These are phyloP conservation scores for Nannochloris sp. DNA, from an alignment of 139 green algal genomes.

Conservation along the genomic window DNA sequence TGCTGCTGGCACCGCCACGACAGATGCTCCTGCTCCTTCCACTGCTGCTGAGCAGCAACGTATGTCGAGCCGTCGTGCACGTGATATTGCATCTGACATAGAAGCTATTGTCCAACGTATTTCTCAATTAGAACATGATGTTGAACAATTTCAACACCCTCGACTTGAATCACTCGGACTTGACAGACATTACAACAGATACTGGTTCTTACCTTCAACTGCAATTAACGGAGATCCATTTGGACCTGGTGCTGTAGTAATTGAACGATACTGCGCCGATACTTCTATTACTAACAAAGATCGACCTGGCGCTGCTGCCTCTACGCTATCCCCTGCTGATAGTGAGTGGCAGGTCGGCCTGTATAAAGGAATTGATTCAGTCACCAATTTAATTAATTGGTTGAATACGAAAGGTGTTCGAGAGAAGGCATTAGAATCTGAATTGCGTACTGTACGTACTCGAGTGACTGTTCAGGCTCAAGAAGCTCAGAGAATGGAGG, in stretches of 20 bases:
- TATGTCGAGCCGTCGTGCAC: background rate
- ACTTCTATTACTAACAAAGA: no score
- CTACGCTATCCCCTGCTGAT: background rate
- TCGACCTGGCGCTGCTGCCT: no score
- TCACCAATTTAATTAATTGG: slow-evolving; percentile 27
- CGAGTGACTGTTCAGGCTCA: background rate
- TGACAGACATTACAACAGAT: slow-evolving; percentile 55
- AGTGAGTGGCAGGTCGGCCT: slow-evolving; percentile 16
- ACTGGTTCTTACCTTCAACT: slow-evolving; percentile 40
- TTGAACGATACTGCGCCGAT: slow-evolving; percentile 15
- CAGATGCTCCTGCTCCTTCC: background rate
- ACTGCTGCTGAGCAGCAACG: background rate
- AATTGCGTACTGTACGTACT: slow-evolving; percentile 12
- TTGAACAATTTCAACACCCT: slow-evolving; percentile 4
- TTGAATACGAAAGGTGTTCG: slow-evolving; percentile 32
- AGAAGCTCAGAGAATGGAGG: background rate
- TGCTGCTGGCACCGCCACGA: background rate
- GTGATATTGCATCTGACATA: slow-evolving; percentile 7
- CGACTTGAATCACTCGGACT: slow-evolving; percentile 36
- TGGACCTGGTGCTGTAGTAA: background rate
- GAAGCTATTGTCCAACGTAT: slow-evolving; percentile 32
- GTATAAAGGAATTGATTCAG: slow-evolving; percentile 8
- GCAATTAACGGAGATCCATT: background rate
- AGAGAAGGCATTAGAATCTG: slow-evolving; percentile 21
- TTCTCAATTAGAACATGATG: slow-evolving; percentile 31